These are phyloP conservation scores for Rhizophagus clarus DNA, from an alignment of 192 early-diverging fungal species.

Conservation along the genomic window DNA sequence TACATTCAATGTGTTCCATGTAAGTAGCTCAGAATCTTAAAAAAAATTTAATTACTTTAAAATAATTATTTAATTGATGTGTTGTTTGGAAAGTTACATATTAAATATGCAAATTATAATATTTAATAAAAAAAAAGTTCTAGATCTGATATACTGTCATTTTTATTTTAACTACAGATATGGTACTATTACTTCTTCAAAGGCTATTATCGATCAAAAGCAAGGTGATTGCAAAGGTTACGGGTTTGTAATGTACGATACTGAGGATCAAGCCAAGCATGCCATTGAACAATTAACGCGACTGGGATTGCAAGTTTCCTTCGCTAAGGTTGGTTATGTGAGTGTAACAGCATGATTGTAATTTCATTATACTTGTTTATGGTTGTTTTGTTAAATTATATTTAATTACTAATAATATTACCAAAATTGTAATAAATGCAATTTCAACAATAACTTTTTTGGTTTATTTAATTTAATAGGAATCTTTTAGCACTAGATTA, in stretches of 20 bases:
- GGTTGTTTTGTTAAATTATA: background rate
- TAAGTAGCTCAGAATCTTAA: constrained; percentile 43
- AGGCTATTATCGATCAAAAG: constrained; percentile 81
- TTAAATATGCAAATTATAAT: background rate
- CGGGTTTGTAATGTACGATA: constrained; percentile 87
- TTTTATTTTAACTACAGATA: constrained; percentile 43
- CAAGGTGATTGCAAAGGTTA: constrained; percentile 86
- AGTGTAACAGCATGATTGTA: constrained; percentile 19
- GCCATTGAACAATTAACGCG: constrained; percentile 72
- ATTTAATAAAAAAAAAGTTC: too few relatives aligned
- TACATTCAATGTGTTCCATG: constrained; percentile 63
- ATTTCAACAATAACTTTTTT: background rate
- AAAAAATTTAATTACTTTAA: background rate
- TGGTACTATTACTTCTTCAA: constrained; percentile 76
- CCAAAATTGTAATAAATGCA: background rate
- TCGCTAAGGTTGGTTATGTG: constrained; percentile 70
- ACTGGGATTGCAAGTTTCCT: constrained; percentile 69
- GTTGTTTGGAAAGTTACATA: background rate
- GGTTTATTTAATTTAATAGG: constrained; percentile 36
- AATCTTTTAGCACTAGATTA: constrained; percentile 71
- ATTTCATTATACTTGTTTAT: background rate
- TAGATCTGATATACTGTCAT: background rate
- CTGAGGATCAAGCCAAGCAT: constrained; percentile 59
- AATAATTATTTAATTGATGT: background rate
- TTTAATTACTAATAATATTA: background rate